Base-by-base conservation (phyloP, 805 yeast species). In the Ogataea sp. region DNA sequence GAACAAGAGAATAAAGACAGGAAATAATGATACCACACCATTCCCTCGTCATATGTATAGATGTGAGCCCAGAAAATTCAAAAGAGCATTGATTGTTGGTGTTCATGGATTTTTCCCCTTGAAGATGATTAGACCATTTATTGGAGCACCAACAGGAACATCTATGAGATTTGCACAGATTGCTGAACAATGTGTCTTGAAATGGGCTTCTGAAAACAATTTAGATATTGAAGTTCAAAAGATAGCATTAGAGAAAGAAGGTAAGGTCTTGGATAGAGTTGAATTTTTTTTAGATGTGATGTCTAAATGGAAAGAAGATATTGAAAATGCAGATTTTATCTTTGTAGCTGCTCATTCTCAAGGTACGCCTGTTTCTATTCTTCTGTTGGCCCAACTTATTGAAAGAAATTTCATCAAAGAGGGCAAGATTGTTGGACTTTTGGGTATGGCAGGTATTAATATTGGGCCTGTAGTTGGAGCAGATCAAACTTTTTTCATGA, bases 61-160 rank as follows among this genome's bases (percentile, higher is more conserved):
- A 16, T 20, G 20, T 9, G 35, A 39, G 8, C 52, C 65, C 0
- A 43, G 49, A 3, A 21, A 15, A 1, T 48, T 74, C 40, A 73
- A 74, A 41, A 76, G 78, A 45, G 84, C 84, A 0, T 70, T 90
- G 24, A 82, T 93, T 27, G 77, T 90, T 42, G 98, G 98, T 0
- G 89, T 90, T 2, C 98, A 90, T 62, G 98, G 98, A 1, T 90
- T 89, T 53, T 90, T 93, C 64, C 98, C 98, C 0, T 83, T 87
- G 2, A 76, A 73, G 45, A 79, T 87, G 70, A 67, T 93, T 9
- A 64, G 98, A 38, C 88, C 95, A 1, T 53, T 90, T 14, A 79
- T 90, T 38, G 98, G 98, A 2, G 88, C 89, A 45, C 98, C 98
- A 4, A 93, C 94, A 17, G 98, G 98, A 0, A 90, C 98, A 0